Evolutionary conservation across 371 early-diverging fungal species (phyloP).

Genomic region (Mortierella sp.): DNA sequence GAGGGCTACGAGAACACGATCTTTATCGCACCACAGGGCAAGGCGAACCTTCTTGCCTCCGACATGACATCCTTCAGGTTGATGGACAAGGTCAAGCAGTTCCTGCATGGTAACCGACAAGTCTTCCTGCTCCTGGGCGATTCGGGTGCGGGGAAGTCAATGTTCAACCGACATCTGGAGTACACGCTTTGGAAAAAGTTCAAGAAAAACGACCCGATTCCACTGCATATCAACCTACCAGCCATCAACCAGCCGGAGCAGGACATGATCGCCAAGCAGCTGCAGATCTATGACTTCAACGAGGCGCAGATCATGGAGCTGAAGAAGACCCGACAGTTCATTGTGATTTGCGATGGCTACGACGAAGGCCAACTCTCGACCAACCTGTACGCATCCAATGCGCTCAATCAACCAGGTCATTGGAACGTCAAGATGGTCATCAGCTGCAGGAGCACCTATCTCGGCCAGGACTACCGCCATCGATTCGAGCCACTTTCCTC

Average conservation of each 20-base stretch:
- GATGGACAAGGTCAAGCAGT: slow-evolving; percentile 4
- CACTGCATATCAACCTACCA: slow-evolving; percentile 22
- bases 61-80: neutral
- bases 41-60: neutral
- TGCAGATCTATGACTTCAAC: neutral
- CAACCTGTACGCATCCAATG: slow-evolving; percentile 11
- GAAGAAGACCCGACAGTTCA: neutral
- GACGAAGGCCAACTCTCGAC: slow-evolving; percentile 7
- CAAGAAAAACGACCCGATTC: slow-evolving; percentile 5
- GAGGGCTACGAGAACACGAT: neutral
- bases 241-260: slow-evolving; percentile 6
- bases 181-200: slow-evolving; percentile 5
- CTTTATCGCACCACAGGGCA: slow-evolving; percentile 10
- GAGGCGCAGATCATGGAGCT: slow-evolving; percentile 12
- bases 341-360: slow-evolving; percentile 27
- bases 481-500: slow-evolving; percentile 2
- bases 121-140: slow-evolving; percentile 29
- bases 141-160: slow-evolving; percentile 33
- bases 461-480: slow-evolving; percentile 1
- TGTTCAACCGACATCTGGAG: slow-evolving; percentile 22
- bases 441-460: slow-evolving; percentile 10
- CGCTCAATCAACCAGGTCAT: neutral
- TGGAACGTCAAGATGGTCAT: slow-evolving; percentile 16
- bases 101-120: neutral
- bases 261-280: slow-evolving; percentile 19